phyloP scores from a whole-genome alignment of 805 yeast genomes.

The Nakazawaea pomicola region DNA sequence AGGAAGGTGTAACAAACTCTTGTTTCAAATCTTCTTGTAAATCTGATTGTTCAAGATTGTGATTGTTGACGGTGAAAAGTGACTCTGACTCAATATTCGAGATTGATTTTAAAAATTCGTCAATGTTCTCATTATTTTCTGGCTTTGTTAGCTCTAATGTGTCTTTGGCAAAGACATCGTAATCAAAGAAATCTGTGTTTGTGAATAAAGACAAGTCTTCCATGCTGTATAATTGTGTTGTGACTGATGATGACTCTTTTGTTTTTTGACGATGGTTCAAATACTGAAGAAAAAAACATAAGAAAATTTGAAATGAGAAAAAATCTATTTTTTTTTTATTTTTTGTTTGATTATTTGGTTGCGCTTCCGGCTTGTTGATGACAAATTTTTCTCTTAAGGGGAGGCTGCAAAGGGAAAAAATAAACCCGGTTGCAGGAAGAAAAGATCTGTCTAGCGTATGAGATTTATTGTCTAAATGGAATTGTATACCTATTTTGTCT shows the following conservation, averaged over 20 bases:
- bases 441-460: background rate
- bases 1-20: background rate
- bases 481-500: no score
- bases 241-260: background rate
- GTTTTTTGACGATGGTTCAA: background rate
- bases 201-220: constrained; percentile 20
- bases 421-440: background rate
- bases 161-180: constrained; percentile 17
- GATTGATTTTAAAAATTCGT: constrained; percentile 4
- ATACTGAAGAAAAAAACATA: no score
- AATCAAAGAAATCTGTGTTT: constrained; percentile 20
- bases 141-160: constrained; percentile 5
- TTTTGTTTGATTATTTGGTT: no score
- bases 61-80: constrained; percentile 3
- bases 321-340: no score
- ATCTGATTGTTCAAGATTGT: background rate
- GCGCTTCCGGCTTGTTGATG: no score
- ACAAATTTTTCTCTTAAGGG: no score
- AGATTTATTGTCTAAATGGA: background rate
- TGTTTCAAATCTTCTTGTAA: background rate
- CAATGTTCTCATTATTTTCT: constrained; percentile 7
- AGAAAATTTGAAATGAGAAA: no score
- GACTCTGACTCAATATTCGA: constrained; percentile 5
- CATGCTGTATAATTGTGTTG: background rate
- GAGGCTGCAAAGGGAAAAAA: no score